Conservation (phyloP, 2,329 filamentous ascomycete species). For the Trichoderma polysporum region DNA sequence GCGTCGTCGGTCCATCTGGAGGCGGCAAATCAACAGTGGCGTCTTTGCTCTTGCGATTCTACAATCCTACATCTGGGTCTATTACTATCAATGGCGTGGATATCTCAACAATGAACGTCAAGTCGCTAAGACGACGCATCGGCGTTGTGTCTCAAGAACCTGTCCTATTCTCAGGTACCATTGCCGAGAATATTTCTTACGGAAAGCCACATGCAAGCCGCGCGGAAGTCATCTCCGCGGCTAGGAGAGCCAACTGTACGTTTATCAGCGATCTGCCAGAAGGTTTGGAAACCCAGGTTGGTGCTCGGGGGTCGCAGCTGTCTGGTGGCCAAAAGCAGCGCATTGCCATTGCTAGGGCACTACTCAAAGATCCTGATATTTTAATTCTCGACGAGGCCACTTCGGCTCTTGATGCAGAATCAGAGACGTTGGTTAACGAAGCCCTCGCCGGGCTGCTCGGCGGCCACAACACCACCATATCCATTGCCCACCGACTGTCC, state of each 20-base stretch:
- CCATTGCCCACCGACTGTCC: slow-evolving; percentile 90
- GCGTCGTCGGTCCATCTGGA: slow-evolving; percentile 92
- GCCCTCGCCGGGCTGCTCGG: slow-evolving; percentile 77
- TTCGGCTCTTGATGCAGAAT: slow-evolving; percentile 92
- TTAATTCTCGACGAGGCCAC: slow-evolving; percentile 96
- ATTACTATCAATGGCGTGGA: slow-evolving; percentile 85
- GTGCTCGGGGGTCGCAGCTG: slow-evolving; percentile 86
- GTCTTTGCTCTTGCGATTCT: slow-evolving; percentile 87
- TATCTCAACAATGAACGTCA: slow-evolving; percentile 83
- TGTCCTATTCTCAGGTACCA: slow-evolving; percentile 81
- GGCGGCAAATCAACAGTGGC: slow-evolving; percentile 96
- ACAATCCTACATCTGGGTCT: slow-evolving; percentile 72
- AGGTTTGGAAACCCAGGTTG: slow-evolving; percentile 90
- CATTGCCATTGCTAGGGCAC: slow-evolving; percentile 91
- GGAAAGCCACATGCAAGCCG: slow-evolving; percentile 77
- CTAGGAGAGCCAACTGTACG: slow-evolving; percentile 88
- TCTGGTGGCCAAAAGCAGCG: slow-evolving; percentile 97
- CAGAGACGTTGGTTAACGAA: slow-evolving; percentile 92
- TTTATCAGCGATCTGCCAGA: slow-evolving; percentile 98
- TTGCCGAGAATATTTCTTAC: slow-evolving; percentile 85
- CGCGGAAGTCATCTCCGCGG: slow-evolving; percentile 80
- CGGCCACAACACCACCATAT: slow-evolving; percentile 93
- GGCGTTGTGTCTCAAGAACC: slow-evolving; percentile 96
- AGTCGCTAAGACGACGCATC: slow-evolving; percentile 87
- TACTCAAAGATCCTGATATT: slow-evolving; percentile 95